A percentile compares a stretch with the other conserved stretches of the same genome.
phyloP scores from a whole-genome alignment of 2,329 filamentous ascomycete species.

The Geosmithia morbida region DNA sequence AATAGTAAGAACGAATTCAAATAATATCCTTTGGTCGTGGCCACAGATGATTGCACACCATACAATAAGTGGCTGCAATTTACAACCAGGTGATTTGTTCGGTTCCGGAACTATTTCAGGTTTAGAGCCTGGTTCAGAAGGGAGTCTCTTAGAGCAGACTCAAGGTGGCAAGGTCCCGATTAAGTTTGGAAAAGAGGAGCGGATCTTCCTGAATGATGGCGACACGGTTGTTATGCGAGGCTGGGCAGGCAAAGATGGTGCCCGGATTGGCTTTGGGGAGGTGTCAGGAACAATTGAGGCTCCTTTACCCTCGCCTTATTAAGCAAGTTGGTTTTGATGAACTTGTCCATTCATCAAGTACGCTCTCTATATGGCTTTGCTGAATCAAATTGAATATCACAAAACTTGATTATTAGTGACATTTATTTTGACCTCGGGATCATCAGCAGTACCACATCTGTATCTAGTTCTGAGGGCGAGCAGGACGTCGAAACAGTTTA shows the following conservation, averaged over 20 bases:
- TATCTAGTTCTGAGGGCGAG: too few species aligned
- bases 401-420: too few species aligned
- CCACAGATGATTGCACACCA: constrained; percentile 77
- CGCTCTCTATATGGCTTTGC: too few species aligned
- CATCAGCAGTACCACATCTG: too few species aligned
- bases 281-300: constrained; percentile 46
- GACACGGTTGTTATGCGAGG: constrained; percentile 56
- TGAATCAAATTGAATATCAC: too few species aligned
- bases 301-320: constrained; percentile 14
- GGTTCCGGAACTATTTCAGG: constrained; percentile 67
- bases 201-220: constrained; percentile 60
- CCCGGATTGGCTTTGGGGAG: constrained; percentile 64
- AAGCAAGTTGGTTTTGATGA: neutral
- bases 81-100: constrained; percentile 60
- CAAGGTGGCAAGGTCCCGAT: constrained; percentile 52
- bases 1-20: constrained; percentile 18
- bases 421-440: too few species aligned
- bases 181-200: constrained; percentile 45
- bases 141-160: constrained; percentile 60
- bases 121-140: constrained; percentile 45
- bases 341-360: too few species aligned
- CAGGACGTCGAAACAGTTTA: too few species aligned
- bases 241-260: constrained; percentile 48
- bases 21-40: constrained; percentile 59
- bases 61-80: constrained; percentile 60